Conservation (phyloP, 805 yeast species). For the Lachancea kluyveri region DNA sequence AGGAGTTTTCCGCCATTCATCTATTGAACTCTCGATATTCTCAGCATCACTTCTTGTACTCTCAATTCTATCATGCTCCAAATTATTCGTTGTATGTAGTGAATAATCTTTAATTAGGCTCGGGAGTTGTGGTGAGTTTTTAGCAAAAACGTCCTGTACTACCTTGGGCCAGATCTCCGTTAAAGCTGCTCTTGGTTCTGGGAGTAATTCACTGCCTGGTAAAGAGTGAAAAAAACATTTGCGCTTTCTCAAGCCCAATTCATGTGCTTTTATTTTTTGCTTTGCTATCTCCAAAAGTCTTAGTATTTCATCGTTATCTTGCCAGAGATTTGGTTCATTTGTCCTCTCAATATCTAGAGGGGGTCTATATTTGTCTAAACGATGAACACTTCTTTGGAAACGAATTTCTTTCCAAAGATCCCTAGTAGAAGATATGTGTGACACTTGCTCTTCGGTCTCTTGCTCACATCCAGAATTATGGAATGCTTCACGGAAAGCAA, state of each 20-base stretch:
- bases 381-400: constrained; percentile 41
- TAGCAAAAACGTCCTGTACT: too few species aligned
- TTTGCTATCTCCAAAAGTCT: constrained; percentile 30
- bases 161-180: constrained; percentile 26
- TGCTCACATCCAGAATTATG: too few species aligned
- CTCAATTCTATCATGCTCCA: too few species aligned
- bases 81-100: too few species aligned
- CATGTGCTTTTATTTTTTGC: constrained; percentile 10
- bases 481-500: constrained; percentile 40
- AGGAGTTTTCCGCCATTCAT: too few species aligned
- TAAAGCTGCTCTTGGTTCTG: constrained; percentile 30
- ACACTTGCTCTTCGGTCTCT: constrained; percentile 4
- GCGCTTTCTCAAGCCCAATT: too few species aligned
- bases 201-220: constrained; percentile 19
- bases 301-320: constrained; percentile 34
- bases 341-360: constrained; percentile 25
- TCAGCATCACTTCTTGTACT: too few species aligned
- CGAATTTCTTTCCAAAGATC: constrained; percentile 55
- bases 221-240: constrained; percentile 19
- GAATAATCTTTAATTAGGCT: too few species aligned
- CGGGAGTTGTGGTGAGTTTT: too few species aligned
- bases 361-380: constrained; percentile 28
- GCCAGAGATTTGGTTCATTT: constrained; percentile 32
- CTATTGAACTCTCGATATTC: too few species aligned
- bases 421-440: constrained; percentile 40